phyloP scores from a whole-genome alignment of 768 basidiomycete genomes.

The Exidia glandulosa region DNA sequence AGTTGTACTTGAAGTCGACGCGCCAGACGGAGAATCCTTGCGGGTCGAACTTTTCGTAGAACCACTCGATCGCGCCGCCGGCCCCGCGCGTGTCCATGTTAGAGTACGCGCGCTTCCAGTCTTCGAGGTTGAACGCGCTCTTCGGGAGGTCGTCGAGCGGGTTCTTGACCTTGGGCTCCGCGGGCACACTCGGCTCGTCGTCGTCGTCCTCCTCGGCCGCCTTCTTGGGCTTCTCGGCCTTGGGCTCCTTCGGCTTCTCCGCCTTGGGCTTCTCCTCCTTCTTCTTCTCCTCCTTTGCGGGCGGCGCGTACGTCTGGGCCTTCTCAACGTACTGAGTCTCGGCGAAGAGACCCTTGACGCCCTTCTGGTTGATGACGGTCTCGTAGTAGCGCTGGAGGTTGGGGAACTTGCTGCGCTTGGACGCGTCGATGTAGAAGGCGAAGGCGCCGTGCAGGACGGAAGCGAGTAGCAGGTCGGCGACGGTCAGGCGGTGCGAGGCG shows the following conservation, averaged over 20 bases:
- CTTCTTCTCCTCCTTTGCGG: slow-evolving; percentile 49
- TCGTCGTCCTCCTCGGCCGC: slow-evolving; percentile 53
- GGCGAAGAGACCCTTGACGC: slow-evolving; percentile 57
- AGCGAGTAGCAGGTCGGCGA: slow-evolving; percentile 76
- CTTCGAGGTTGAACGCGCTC: slow-evolving; percentile 79
- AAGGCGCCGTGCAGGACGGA: slow-evolving; percentile 44
- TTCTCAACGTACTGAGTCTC: slow-evolving; percentile 55
- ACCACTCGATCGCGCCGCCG: slow-evolving; percentile 82
- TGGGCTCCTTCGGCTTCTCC: slow-evolving; percentile 28
- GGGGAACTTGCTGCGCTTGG: slow-evolving; percentile 53
- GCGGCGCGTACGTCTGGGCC: slow-evolving; percentile 56
- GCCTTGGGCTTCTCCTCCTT: slow-evolving; percentile 35
- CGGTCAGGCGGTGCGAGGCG: slow-evolving; percentile 87
- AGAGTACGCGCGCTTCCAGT: slow-evolving; percentile 97
- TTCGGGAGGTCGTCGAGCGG: slow-evolving; percentile 88
- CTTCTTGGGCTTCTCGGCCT: slow-evolving; percentile 53
- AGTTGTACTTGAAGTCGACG: slow-evolving; percentile 94
- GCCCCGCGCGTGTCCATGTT: slow-evolving; percentile 92
- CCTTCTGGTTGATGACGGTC: slow-evolving; percentile 79
- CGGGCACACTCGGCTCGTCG: slow-evolving; percentile 59
- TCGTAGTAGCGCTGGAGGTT: slow-evolving; percentile 78
- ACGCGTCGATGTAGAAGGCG: slow-evolving; percentile 46
- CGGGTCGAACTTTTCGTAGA: slow-evolving; percentile 90
- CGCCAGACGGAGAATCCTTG: slow-evolving; percentile 87
- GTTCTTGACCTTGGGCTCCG: slow-evolving; percentile 88